phyloP scores from a whole-genome alignment of 345 rosid species.

The Combretum micranthum region DNA sequence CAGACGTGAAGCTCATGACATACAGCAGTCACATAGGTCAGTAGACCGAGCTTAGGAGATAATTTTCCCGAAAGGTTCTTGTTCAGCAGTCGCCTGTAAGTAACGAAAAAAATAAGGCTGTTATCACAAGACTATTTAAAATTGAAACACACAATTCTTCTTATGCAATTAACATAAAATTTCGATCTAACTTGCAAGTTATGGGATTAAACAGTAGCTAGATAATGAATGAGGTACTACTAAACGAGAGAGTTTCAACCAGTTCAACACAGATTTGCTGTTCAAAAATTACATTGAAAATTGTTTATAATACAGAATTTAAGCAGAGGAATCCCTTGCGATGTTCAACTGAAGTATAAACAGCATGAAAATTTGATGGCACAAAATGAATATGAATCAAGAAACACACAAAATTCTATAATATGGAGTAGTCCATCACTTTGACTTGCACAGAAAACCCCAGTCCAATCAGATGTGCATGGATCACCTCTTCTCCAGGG shows the following conservation, averaged over 20 bases:
- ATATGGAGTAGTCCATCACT: slow-evolving; percentile 73
- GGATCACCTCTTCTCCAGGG: slow-evolving; percentile 84
- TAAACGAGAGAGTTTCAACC: too few relatives aligned
- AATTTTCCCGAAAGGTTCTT: slow-evolving; percentile 74
- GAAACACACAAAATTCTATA: slow-evolving; percentile 47
- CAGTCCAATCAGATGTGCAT: slow-evolving; percentile 81
- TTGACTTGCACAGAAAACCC: slow-evolving; percentile 54
- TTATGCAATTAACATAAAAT: too few relatives aligned
- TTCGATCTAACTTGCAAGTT: too few relatives aligned
- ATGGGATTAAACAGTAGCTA: too few relatives aligned
- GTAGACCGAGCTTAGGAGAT: slow-evolving; percentile 71
- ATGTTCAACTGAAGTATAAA: too few relatives aligned
- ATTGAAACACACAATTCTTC: neutral
- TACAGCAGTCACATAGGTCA: slow-evolving; percentile 55
- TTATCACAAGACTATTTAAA: neutral
- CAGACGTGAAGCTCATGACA: slow-evolving; percentile 11
- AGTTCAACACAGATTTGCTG: too few relatives aligned
- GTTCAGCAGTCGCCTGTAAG: slow-evolving; percentile 61
- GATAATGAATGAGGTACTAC: too few relatives aligned
- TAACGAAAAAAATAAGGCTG: neutral
- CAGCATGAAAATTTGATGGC: too few relatives aligned
- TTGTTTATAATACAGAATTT: too few relatives aligned
- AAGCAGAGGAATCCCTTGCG: too few relatives aligned
- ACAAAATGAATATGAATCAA: neutral
- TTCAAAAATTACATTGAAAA: too few relatives aligned